A percentile compares a stretch with the other conserved stretches of the same genome.
These are phyloP conservation scores for Citrus inodora DNA, from an alignment of 345 rosid species.

Conservation along the genomic window DNA sequence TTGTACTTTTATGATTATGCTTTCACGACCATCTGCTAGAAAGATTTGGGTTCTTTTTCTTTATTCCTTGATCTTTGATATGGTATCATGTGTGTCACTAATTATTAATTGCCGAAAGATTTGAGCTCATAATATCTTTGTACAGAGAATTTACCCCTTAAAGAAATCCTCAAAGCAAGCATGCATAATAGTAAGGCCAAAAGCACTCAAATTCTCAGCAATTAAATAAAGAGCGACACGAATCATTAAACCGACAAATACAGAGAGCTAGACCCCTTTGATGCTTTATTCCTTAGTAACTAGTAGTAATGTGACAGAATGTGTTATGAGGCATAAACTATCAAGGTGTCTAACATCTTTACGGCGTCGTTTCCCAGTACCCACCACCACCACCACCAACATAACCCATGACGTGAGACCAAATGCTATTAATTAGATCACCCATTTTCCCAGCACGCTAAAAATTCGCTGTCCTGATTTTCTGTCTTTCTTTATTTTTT, in stretches of 20 bases:
- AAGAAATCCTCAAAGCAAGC: background rate
- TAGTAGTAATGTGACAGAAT: background rate
- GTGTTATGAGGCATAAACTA: background rate
- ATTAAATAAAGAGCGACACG: too few relatives aligned
- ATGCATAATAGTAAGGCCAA: too few relatives aligned
- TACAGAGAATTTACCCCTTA: background rate
- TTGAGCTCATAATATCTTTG: background rate
- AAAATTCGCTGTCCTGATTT: background rate
- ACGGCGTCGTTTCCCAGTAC: background rate
- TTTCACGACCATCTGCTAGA: background rate
- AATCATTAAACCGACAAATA: background rate
- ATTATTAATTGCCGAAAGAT: background rate
- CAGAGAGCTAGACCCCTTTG: background rate
- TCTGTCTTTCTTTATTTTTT: background rate
- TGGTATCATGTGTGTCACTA: background rate
- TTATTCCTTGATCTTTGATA: background rate
- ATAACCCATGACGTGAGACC: background rate
- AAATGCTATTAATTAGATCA: background rate
- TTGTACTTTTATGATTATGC: background rate
- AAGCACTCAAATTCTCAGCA: too few relatives aligned
- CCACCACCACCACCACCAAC: background rate
- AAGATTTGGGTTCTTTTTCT: constrained; percentile 14
- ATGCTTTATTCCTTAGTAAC: background rate
- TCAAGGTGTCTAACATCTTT: background rate
- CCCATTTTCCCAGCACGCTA: background rate